A percentile compares a stretch with the other conserved stretches of the same genome.
Conservation (phyloP, 345 rosid species). For the Rhodomyrtus tomentosa region DNA sequence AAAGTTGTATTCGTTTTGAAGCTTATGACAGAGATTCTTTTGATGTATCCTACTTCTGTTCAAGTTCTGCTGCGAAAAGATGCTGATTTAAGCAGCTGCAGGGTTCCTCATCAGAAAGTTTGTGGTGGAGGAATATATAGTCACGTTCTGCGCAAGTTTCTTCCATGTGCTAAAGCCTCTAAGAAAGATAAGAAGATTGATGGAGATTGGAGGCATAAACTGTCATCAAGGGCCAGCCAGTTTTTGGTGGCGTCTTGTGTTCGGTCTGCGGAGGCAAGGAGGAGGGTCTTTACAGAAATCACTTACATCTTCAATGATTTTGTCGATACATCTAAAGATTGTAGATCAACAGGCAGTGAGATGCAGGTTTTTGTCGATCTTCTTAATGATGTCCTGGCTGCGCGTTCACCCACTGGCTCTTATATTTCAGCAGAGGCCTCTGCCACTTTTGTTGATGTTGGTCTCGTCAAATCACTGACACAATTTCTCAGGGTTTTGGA, state of each 20-base stretch:
- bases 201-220: slow-evolving; percentile 87
- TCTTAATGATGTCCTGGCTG: slow-evolving; percentile 77
- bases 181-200: slow-evolving; percentile 67
- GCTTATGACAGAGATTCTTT: slow-evolving; percentile 75
- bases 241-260: slow-evolving; percentile 85
- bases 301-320: slow-evolving; percentile 55
- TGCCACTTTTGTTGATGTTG: slow-evolving; percentile 79
- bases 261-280: slow-evolving; percentile 86
- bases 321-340: slow-evolving; percentile 44
- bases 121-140: slow-evolving; percentile 59
- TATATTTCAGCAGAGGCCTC: slow-evolving; percentile 80
- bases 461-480: slow-evolving; percentile 68
- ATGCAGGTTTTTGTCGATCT: slow-evolving; percentile 66
- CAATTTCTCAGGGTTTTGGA: slow-evolving; percentile 78
- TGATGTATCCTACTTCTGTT: slow-evolving; percentile 79
- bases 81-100: slow-evolving; percentile 50
- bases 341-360: slow-evolving; percentile 48
- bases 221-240: slow-evolving; percentile 69
- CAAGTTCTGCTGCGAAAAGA: slow-evolving; percentile 77
- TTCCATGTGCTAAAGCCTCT: slow-evolving; percentile 46
- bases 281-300: slow-evolving; percentile 67
- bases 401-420: slow-evolving; percentile 77
- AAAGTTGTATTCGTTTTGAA: slow-evolving; percentile 79
- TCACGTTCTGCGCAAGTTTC: slow-evolving; percentile 66
- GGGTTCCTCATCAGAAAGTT: slow-evolving; percentile 46